These are phyloP conservation scores for Sordariomycetes sp. DNA, from an alignment of 2,329 filamentous ascomycete genomes.

Conservation along the genomic window DNA sequence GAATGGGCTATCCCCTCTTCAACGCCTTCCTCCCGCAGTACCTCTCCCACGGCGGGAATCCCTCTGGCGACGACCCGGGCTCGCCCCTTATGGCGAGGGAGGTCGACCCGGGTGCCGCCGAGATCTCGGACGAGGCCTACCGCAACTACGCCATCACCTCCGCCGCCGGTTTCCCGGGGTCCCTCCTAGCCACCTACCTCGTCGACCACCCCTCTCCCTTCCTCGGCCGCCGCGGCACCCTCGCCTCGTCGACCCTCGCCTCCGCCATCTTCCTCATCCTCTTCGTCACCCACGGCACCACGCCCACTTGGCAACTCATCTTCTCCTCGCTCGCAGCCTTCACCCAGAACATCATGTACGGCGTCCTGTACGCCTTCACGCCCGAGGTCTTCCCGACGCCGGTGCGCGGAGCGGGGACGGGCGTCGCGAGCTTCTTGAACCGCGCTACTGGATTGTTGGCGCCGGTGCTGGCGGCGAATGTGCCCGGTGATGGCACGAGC, in stretches of 20 bases:
- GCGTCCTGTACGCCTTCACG: constrained; percentile 64
- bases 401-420: constrained; percentile 57
- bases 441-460: constrained; percentile 53
- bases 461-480: constrained; percentile 51
- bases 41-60: constrained; percentile 42
- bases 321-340: constrained; percentile 59
- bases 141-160: constrained; percentile 75
- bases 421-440: constrained; percentile 60
- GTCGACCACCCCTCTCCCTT: constrained; percentile 51
- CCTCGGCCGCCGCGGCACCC: constrained; percentile 58
- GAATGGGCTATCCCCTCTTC: constrained; percentile 79
- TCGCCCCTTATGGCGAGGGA: constrained; percentile 7
- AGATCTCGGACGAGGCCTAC: constrained; percentile 42
- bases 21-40: constrained; percentile 87
- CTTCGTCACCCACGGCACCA: constrained; percentile 46
- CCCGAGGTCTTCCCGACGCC: constrained; percentile 66
- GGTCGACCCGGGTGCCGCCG: constrained; percentile 4
- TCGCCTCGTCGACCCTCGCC: constrained; percentile 52
- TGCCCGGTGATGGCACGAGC: constrained; percentile 43
- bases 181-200: constrained; percentile 58
- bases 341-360: constrained; percentile 66
- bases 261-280: constrained; percentile 58
- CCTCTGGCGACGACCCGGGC: constrained; percentile 11
- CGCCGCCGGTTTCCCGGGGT: constrained; percentile 63
- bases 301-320: constrained; percentile 43